phyloP scores from a whole-genome alignment of 768 basidiomycete genomes.

The Phylloporus sp. region DNA sequence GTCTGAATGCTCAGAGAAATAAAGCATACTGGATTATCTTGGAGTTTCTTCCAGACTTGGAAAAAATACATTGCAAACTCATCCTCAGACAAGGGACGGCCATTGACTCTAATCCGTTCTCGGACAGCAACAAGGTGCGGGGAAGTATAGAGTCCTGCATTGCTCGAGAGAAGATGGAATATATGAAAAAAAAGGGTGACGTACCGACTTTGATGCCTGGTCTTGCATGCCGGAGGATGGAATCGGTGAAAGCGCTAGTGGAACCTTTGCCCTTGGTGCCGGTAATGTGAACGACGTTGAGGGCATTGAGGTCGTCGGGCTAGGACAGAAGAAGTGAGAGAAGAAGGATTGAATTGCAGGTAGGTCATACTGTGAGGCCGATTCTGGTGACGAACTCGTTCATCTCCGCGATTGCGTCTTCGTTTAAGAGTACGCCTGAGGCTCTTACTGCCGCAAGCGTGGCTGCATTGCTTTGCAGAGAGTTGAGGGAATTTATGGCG shows the following conservation, averaged over 20 bases:
- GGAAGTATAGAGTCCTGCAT: slow-evolving; percentile 86
- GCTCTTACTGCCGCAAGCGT: slow-evolving; percentile 78
- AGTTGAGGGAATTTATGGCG: slow-evolving; percentile 68
- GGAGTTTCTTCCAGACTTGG: slow-evolving; percentile 88
- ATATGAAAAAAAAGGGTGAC: slow-evolving; percentile 19
- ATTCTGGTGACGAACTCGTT: slow-evolving; percentile 82
- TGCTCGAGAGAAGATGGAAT: background rate
- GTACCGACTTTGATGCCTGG: slow-evolving; percentile 80
- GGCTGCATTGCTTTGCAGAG: slow-evolving; percentile 91
- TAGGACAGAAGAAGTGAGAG: slow-evolving; percentile 30
- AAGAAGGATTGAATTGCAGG: background rate
- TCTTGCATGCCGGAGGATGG: slow-evolving; percentile 69
- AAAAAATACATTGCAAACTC: slow-evolving; percentile 90
- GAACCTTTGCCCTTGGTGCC: slow-evolving; percentile 99
- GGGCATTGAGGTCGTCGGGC: slow-evolving; percentile 75
- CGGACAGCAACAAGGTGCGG: slow-evolving; percentile 95
- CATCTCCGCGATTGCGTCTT: slow-evolving; percentile 81
- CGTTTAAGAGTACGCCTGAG: slow-evolving; percentile 48
- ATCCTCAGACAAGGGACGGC: slow-evolving; percentile 81
- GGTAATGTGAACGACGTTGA: slow-evolving; percentile 95
- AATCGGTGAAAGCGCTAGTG: slow-evolving; percentile 88
- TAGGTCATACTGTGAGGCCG: slow-evolving; percentile 68
- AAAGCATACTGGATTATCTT: slow-evolving; percentile 54
- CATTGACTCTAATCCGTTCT: slow-evolving; percentile 93
- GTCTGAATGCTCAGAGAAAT: background rate